phyloP scores from a whole-genome alignment of 1,284 basidiomycete genomes.

The Ustilago shanxiensis region DNA sequence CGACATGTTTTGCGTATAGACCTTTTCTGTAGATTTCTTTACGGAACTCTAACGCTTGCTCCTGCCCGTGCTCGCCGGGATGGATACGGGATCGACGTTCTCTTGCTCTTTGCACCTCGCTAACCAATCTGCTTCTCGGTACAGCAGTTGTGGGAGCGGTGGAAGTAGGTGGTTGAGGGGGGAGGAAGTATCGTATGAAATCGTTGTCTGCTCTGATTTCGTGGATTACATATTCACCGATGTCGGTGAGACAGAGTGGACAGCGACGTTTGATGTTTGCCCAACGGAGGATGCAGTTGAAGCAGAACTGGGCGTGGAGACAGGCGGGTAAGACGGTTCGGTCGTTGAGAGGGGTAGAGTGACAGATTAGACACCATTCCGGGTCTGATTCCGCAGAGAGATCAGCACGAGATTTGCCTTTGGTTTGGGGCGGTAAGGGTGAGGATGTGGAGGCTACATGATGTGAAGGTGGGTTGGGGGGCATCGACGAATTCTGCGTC shows the following conservation, averaged over 20 bases:
- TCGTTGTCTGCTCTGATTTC: conserved; percentile 64
- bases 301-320: conserved; percentile 69
- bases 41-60: conserved; percentile 54
- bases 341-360: conserved; percentile 59
- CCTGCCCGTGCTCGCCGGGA: not conserved
- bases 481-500: too few species aligned
- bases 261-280: conserved; percentile 62
- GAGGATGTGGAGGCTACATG: too few species aligned
- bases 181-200: conserved; percentile 61
- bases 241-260: conserved; percentile 63
- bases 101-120: conserved; percentile 12
- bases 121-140: not conserved
- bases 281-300: conserved; percentile 68
- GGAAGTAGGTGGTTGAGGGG: not conserved
- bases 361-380: conserved; percentile 67
- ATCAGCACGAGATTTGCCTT: conserved; percentile 10
- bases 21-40: conserved; percentile 59
- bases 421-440: too few species aligned
- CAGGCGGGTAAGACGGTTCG: conserved; percentile 63
- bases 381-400: not conserved
- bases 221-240: conserved; percentile 63
- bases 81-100: too few species aligned
- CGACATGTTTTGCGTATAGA: conserved; percentile 65
- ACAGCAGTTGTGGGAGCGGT: not conserved
- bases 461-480: too few species aligned